A percentile compares a stretch with the other conserved stretches of the same genome.
Evolutionary conservation across 2,329 filamentous ascomycete genomes (phyloP).

Genomic region (Penicillium sclerotiorum): DNA sequence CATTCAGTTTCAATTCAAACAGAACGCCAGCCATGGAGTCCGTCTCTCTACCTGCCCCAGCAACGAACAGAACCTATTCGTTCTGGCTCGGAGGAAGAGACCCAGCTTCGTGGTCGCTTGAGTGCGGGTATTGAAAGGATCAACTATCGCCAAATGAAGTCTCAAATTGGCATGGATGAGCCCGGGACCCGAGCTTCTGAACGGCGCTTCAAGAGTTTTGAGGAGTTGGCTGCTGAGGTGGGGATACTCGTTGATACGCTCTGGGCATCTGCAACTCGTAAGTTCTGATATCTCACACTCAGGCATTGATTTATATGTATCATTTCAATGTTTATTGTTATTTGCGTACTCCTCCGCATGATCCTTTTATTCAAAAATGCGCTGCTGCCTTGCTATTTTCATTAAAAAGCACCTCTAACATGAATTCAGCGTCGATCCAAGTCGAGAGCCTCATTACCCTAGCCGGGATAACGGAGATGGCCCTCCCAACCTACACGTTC

Average conservation of each 20-base stretch:
- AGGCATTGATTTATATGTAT: neutral
- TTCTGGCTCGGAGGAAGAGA: slow-evolving; percentile 61
- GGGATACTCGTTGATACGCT: slow-evolving; percentile 75
- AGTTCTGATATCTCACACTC: slow-evolving; percentile 37
- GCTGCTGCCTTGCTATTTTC: neutral
- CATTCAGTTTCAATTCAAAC: neutral
- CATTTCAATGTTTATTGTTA: neutral
- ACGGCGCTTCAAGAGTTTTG: slow-evolving; percentile 63
- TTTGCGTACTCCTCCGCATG: neutral
- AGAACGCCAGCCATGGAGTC: slow-evolving; percentile 19
- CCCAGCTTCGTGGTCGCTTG: slow-evolving; percentile 27
- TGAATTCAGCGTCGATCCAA: slow-evolving; percentile 68
- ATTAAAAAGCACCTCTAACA: neutral
- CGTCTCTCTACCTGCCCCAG: slow-evolving; percentile 49
- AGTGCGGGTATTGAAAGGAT: slow-evolving; percentile 20
- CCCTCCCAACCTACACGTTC: slow-evolving; percentile 72
- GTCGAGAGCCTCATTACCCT: slow-evolving; percentile 81
- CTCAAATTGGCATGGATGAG: slow-evolving; percentile 36
- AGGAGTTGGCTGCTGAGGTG: slow-evolving; percentile 72
- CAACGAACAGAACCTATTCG: slow-evolving; percentile 56
- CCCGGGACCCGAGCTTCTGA: slow-evolving; percentile 35
- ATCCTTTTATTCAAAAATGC: neutral
- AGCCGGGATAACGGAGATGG: slow-evolving; percentile 71
- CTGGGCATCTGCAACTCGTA: slow-evolving; percentile 87
- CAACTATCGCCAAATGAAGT: slow-evolving; percentile 38